These are phyloP conservation scores for Waltergamsia citrina DNA, from an alignment of 2,329 filamentous ascomycete genomes.

Conservation along the genomic window DNA sequence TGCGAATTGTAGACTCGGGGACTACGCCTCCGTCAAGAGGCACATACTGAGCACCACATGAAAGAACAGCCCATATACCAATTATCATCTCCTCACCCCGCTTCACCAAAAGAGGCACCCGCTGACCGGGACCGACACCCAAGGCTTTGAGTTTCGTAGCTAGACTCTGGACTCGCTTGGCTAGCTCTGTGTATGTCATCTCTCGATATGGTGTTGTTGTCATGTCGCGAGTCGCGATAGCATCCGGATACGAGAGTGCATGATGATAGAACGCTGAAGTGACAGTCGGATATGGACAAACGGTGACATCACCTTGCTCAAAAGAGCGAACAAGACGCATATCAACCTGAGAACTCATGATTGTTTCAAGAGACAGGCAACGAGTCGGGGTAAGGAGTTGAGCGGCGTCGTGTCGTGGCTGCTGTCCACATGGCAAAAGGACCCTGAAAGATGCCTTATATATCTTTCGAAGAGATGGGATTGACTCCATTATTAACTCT, in stretches of 20 bases:
- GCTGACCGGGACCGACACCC: slow-evolving; percentile 32
- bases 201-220: slow-evolving; percentile 15
- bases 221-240: slow-evolving; percentile 26
- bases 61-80: slow-evolving; percentile 45
- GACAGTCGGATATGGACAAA: slow-evolving; percentile 24
- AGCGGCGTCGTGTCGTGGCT: background rate
- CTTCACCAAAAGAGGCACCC: slow-evolving; percentile 45
- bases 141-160: slow-evolving; percentile 24
- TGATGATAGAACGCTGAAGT: slow-evolving; percentile 27
- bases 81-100: slow-evolving; percentile 47
- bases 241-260: slow-evolving; percentile 23
- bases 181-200: slow-evolving; percentile 35
- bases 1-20: slow-evolving; percentile 34
- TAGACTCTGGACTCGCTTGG: slow-evolving; percentile 28
- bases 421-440: slow-evolving; percentile 1
- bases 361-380: slow-evolving; percentile 2
- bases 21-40: slow-evolving; percentile 48
- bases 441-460: background rate
- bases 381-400: background rate
- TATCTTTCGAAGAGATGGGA: background rate
- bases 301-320: slow-evolving; percentile 2
- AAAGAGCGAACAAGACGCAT: slow-evolving; percentile 5
- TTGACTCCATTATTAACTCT: background rate
- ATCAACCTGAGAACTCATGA: slow-evolving; percentile 2
- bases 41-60: slow-evolving; percentile 49